A percentile compares a stretch with the other conserved stretches of the same genome.
phyloP scores from a whole-genome alignment of 2,329 filamentous ascomycete species.

The Cladosporium velox region DNA sequence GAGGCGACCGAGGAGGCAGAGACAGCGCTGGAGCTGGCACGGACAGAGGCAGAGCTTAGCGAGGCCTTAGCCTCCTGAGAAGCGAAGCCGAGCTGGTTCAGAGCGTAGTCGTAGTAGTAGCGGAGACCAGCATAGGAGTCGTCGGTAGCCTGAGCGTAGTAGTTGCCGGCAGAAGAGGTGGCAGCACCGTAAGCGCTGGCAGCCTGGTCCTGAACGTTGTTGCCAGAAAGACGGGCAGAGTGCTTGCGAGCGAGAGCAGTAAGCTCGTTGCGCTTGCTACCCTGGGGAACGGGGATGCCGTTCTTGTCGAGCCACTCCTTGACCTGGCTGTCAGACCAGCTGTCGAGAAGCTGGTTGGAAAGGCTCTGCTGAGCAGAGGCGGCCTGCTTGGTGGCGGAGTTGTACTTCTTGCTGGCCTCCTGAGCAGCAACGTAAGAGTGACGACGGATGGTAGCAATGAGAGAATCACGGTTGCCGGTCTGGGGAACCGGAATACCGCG shows the following conservation, averaged over 20 bases:
- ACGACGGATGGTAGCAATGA: conserved; percentile 85
- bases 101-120: conserved; percentile 45
- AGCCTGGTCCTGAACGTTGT: conserved; percentile 56
- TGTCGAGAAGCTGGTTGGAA: conserved; percentile 80
- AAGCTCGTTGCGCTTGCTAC: conserved; percentile 86
- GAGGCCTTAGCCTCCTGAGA: conserved; percentile 41
- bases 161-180: conserved; percentile 64
- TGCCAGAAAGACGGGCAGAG: conserved; percentile 67
- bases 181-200: conserved; percentile 48
- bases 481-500: conserved; percentile 85
- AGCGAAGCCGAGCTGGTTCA: conserved; percentile 49
- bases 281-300: conserved; percentile 84
- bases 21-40: conserved; percentile 27
- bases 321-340: conserved; percentile 86
- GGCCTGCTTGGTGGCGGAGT: conserved; percentile 61
- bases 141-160: conserved; percentile 75
- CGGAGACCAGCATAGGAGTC: conserved; percentile 47
- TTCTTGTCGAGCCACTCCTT: conserved; percentile 95
- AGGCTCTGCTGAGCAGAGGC: conserved; percentile 69
- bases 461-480: conserved; percentile 77
- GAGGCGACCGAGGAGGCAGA: conserved; percentile 34
- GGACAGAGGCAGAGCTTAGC: conserved; percentile 38
- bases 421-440: conserved; percentile 66
- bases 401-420: conserved; percentile 58
- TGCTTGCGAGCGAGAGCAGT: conserved; percentile 87